A percentile compares a stretch with the other conserved stretches of the same genome.
Evolutionary conservation across 2,329 filamentous ascomycete genomes (phyloP).

Genomic region (Colletotrichum melonis): DNA sequence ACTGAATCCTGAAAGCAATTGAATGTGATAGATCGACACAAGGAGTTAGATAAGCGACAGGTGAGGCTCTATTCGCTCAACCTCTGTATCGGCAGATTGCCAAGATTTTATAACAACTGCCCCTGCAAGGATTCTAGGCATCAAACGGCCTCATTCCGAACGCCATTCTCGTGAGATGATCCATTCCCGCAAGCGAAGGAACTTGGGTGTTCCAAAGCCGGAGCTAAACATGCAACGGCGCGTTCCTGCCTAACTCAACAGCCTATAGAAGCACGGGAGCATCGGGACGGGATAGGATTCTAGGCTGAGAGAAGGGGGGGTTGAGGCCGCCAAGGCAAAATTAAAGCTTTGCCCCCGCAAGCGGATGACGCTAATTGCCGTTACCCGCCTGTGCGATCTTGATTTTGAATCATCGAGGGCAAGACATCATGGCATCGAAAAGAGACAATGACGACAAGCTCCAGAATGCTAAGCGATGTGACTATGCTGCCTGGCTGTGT

Average conservation of each 20-base stretch:
- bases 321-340: not conserved
- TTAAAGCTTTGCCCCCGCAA: not conserved
- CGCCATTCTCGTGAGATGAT: not conserved
- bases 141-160: not conserved
- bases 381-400: not conserved
- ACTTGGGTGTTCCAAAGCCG: not conserved
- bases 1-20: not conserved
- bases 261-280: not conserved
- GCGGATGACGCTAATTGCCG: not conserved
- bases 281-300: not conserved
- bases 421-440: not conserved
- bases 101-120: not conserved
- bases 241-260: slow-evolving; percentile 4
- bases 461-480: not conserved
- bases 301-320: not conserved
- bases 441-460: not conserved
- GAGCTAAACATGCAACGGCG: slow-evolving; percentile 1
- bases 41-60: not conserved
- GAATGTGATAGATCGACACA: too few species aligned
- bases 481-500: not conserved
- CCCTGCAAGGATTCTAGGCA: not conserved
- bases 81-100: not conserved
- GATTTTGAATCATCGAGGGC: not conserved
- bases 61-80: not conserved
- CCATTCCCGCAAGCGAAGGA: slow-evolving; percentile 2